These are phyloP conservation scores for Phytopythium mirpurense DNA, from an alignment of 352 stramenopile species.

Conservation along the genomic window DNA sequence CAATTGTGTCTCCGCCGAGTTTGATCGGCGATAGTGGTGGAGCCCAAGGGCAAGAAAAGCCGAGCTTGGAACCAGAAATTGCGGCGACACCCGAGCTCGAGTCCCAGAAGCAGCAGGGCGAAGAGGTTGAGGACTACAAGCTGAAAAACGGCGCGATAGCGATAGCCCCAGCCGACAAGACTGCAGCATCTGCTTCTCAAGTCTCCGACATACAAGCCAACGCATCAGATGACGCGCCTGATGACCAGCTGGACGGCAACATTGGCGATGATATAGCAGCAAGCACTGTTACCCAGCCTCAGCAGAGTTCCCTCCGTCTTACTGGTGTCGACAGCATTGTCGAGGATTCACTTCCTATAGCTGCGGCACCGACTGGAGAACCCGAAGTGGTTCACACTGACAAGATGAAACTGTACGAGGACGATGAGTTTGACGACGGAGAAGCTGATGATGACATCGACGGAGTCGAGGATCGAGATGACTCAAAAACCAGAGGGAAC, in stretches of 20 bases:
- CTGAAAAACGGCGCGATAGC: not conserved
- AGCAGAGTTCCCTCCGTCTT: not conserved
- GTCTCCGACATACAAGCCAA: not conserved
- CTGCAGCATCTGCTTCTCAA: not conserved
- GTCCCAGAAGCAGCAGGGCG: not conserved
- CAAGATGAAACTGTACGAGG: constrained; percentile 21
- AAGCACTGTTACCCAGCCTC: not conserved
- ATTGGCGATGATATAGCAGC: not conserved
- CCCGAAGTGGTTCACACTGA: not conserved
- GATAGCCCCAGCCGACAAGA: not conserved
- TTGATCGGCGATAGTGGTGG: not conserved
- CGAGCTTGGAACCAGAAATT: not conserved
- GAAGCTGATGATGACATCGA: constrained; percentile 5
- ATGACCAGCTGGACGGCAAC: no score
- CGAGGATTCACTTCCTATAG: not conserved
- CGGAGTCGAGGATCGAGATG: not conserved
- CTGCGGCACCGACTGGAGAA: not conserved
- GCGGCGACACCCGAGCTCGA: not conserved
- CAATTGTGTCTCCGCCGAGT: not conserved
- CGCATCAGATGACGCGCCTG: not conserved
- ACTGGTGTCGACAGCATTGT: not conserved
- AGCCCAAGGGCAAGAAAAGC: not conserved
- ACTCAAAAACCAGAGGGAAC: not conserved
- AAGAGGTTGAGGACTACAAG: not conserved
- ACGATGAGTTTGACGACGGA: constrained; percentile 28